phyloP scores from a whole-genome alignment of 345 rosid species.

The Citrus sinensis region DNA sequence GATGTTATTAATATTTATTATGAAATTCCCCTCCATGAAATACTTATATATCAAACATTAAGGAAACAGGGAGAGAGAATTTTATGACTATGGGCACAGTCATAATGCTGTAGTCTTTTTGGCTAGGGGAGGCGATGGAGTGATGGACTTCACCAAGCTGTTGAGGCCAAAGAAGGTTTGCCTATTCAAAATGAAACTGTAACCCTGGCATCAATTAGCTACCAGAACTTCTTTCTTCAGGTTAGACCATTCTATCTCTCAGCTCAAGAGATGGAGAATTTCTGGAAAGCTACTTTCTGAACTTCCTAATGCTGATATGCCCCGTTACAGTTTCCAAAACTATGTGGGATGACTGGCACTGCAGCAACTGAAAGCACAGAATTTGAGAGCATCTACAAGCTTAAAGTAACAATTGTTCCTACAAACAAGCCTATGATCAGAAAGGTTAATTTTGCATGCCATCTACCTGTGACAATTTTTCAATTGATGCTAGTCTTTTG shows the following conservation, averaged over 20 bases:
- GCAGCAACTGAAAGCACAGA: conserved; percentile 96
- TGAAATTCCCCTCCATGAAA: neutral
- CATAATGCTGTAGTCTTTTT: conserved; percentile 7
- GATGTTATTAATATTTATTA: neutral
- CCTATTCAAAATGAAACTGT: conserved; percentile 98
- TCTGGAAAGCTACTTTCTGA: conserved; percentile 8
- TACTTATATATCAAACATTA: neutral
- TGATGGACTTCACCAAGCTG: conserved; percentile 99
- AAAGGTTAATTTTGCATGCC: conserved; percentile 51
- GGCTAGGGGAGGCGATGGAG: conserved; percentile 97
- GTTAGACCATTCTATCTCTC: conserved; percentile 36
- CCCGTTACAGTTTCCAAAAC: conserved; percentile 75
- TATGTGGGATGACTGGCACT: conserved; percentile 99
- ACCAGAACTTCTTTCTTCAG: conserved; percentile 99
- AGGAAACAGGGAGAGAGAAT: neutral
- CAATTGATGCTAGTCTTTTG: conserved; percentile 7
- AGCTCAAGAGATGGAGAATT: conserved; percentile 9
- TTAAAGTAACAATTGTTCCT: conserved; percentile 93
- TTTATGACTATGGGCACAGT: neutral
- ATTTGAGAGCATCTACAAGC: conserved; percentile 98
- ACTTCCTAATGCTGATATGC: conserved; percentile 14
- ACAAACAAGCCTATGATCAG: conserved; percentile 97
- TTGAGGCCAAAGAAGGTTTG: conserved; percentile 95
- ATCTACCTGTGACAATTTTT: neutral
- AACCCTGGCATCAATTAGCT: conserved; percentile 94